These are phyloP conservation scores for Auricularia cornea DNA, from an alignment of 768 basidiomycete genomes.

Conservation along the genomic window DNA sequence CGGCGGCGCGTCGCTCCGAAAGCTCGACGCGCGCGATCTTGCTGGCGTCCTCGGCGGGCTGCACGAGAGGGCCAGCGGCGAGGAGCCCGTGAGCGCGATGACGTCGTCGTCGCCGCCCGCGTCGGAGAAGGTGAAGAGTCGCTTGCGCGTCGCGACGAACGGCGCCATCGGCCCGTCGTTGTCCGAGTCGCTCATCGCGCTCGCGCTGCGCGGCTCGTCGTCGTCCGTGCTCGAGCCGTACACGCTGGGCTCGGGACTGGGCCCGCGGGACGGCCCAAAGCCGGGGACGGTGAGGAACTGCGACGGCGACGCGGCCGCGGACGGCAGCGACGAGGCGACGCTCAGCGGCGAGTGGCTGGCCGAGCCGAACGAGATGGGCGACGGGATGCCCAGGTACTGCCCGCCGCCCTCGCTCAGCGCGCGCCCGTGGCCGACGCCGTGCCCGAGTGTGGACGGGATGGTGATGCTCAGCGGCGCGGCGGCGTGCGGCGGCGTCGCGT, in stretches of 20 bases:
- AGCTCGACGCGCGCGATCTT: not conserved
- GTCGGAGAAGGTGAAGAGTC: not conserved
- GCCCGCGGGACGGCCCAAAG: not conserved
- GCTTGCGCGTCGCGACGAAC: not conserved
- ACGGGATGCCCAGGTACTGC: not conserved
- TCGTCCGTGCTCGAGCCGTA: not conserved
- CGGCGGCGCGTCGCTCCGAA: not conserved
- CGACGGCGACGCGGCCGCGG: not conserved
- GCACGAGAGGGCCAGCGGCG: not conserved
- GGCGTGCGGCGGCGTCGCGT: not conserved
- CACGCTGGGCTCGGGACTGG: not conserved
- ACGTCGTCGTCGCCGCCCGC: not conserved
- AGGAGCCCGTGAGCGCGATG: not conserved
- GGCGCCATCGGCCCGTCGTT: not conserved
- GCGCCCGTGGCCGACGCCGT: not conserved
- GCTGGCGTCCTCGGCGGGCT: not conserved
- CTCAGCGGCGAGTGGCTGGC: not conserved
- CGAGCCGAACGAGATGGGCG: not conserved
- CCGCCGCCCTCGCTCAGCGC: not conserved
- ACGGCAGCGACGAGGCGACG: not conserved
- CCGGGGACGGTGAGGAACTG: not conserved
- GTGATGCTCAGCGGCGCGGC: not conserved
- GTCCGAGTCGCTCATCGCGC: not conserved
- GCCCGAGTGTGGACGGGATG: not conserved
- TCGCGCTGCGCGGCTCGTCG: not conserved